Percentiles rank a stretch among this genome's conserved stretches.
Evolutionary conservation across 176 grass and related monocot species (phyloP).

Genomic region (Saccharum spontaneum): DNA sequence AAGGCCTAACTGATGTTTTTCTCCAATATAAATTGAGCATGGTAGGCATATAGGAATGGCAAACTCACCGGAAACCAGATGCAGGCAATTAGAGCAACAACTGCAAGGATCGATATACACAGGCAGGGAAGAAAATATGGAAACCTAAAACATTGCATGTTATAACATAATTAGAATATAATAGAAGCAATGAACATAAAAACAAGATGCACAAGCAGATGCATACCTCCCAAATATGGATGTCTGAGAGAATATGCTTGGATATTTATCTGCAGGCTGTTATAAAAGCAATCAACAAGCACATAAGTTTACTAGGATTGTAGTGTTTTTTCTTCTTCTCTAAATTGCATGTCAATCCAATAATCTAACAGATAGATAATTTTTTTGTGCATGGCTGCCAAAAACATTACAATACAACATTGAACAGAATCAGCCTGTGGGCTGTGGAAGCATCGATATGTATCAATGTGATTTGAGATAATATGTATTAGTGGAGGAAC

Average conservation of each 20-base stretch:
- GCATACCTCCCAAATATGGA: conserved; percentile 69
- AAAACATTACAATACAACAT: not conserved
- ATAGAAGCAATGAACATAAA: not conserved
- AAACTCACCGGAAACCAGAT: conserved; percentile 72
- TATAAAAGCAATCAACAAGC: conserved; percentile 30
- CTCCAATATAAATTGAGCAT: conserved; percentile 14
- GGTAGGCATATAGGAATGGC: not conserved
- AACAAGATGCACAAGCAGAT: conserved; percentile 17
- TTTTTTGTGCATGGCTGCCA: not conserved
- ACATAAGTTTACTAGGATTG: conserved; percentile 10
- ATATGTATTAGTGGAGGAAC: not conserved
- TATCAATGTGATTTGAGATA: conserved; percentile 19
- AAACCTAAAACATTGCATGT: conserved; percentile 57
- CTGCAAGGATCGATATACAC: conserved; percentile 51
- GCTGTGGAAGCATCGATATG: not conserved
- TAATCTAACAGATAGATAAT: not conserved
- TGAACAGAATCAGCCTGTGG: not conserved
- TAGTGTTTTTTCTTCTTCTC: not conserved
- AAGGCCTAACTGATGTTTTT: not conserved
- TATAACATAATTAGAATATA: conserved; percentile 26
- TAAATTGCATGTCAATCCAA: not conserved
- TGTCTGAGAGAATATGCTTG: conserved; percentile 49
- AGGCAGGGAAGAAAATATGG: conserved; percentile 70
- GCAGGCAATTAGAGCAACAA: conserved; percentile 40
- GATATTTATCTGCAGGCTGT: conserved; percentile 74